Conservation (phyloP, 169 alveolate species). For the Cryptosporidium xiaoi region DNA sequence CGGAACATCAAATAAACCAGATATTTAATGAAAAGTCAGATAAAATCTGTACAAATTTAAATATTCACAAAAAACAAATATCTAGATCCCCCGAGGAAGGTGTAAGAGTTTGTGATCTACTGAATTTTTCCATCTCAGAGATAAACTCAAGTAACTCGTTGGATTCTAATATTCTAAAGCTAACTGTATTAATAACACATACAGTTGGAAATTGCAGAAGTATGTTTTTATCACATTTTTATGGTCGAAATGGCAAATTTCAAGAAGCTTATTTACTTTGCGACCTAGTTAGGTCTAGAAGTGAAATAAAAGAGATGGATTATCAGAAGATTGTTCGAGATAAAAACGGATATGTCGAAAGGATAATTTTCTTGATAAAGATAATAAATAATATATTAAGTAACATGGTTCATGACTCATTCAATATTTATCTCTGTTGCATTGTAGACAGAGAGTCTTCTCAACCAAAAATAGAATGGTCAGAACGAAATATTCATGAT, state of each 20-base stretch:
- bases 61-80: background rate
- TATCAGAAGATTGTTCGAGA: background rate
- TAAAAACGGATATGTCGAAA: slow-evolving; percentile 11
- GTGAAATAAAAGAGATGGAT: slow-evolving; percentile 8
- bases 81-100: slow-evolving; percentile 60
- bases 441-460: background rate
- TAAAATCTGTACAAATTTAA: background rate
- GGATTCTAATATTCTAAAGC: background rate
- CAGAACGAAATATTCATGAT: background rate
- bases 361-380: slow-evolving; percentile 20
- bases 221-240: slow-evolving; percentile 49
- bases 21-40: background rate
- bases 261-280: slow-evolving; percentile 64
- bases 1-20: slow-evolving; percentile 16
- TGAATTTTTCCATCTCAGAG: slow-evolving; percentile 41
- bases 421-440: slow-evolving; percentile 28
- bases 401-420: slow-evolving; percentile 14
- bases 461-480: background rate
- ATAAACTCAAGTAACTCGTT: background rate
- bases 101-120: slow-evolving; percentile 44
- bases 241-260: slow-evolving; percentile 27
- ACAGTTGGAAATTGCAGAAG: slow-evolving; percentile 27
- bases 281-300: slow-evolving; percentile 55
- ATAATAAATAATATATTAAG: background rate
- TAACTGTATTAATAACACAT: background rate